phyloP scores from a whole-genome alignment of 768 basidiomycete genomes.

The Lactarius sanguifluus region DNA sequence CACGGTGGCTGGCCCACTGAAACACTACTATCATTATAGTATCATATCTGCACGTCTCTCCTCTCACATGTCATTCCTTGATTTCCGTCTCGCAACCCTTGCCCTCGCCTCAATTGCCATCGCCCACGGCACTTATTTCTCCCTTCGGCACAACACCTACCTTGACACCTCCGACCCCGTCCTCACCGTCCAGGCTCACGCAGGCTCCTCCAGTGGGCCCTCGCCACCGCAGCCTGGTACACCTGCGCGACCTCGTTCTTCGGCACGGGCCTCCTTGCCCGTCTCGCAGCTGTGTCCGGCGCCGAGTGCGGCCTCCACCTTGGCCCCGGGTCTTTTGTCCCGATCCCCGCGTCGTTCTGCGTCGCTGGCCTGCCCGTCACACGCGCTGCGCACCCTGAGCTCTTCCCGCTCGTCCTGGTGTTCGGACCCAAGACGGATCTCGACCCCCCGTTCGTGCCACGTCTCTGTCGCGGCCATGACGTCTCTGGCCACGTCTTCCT shows the following conservation, averaged over 20 bases:
- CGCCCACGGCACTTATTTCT: constrained; percentile 63
- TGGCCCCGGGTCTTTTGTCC: constrained; percentile 39
- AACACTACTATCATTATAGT: too few relatives aligned
- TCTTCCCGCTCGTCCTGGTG: constrained; percentile 51
- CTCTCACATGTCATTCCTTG: constrained; percentile 3
- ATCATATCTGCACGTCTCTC: too few relatives aligned
- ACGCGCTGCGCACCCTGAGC: constrained; percentile 56
- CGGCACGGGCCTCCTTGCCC: constrained; percentile 73
- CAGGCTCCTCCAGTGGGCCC: constrained; percentile 45
- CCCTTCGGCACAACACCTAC: constrained; percentile 61
- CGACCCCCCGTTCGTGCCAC: constrained; percentile 48
- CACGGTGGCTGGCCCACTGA: too few relatives aligned
- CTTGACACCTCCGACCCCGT: constrained; percentile 84
- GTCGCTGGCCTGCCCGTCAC: constrained; percentile 50
- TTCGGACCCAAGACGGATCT: constrained; percentile 34
- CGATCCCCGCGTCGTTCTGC: constrained; percentile 61
- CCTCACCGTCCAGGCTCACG: constrained; percentile 64
- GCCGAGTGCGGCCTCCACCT: constrained; percentile 72
- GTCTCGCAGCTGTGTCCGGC: constrained; percentile 63
- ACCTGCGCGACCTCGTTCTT: constrained; percentile 86
- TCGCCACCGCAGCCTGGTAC: constrained; percentile 68
- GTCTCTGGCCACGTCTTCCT: constrained; percentile 94
- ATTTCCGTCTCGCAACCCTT: constrained; percentile 36
- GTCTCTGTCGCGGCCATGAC: constrained; percentile 82
- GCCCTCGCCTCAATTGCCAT: constrained; percentile 47